Percentiles rank a stretch among this genome's conserved stretches.
Conservation (phyloP, 441 rosid species). For the Sinapis alba region DNA sequence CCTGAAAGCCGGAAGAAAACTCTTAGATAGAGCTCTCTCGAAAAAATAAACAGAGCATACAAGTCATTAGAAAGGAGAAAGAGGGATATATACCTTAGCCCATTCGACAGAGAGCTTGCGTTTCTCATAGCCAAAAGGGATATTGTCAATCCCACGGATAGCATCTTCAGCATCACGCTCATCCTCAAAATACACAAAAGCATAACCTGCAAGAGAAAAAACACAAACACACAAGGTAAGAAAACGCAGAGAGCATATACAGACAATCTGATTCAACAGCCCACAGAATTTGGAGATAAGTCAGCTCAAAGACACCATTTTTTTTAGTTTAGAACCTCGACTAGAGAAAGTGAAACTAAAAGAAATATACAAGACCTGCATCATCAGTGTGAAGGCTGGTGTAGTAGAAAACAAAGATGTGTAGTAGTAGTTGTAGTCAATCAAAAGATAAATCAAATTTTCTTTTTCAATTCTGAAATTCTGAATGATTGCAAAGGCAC, state of each 20-base stretch:
- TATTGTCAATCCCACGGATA: slow-evolving; percentile 66
- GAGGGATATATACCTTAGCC: slow-evolving; percentile 59
- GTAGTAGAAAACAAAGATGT: slow-evolving; percentile 70
- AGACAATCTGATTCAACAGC: neutral
- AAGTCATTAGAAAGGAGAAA: neutral
- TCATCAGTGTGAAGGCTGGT: too few species aligned
- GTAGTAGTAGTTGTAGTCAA: slow-evolving; percentile 39
- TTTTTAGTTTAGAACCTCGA: slow-evolving; percentile 25
- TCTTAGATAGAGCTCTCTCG: neutral
- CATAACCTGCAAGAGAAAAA: slow-evolving; percentile 62
- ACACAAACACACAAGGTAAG: neutral
- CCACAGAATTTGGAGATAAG: slow-evolving; percentile 27
- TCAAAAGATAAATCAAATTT: slow-evolving; percentile 40
- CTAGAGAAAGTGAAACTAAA: slow-evolving; percentile 30
- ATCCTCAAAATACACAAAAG: slow-evolving; percentile 87
- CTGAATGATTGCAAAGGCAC: slow-evolving; percentile 64
- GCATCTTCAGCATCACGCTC: slow-evolving; percentile 90
- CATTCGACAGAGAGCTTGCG: slow-evolving; percentile 81
- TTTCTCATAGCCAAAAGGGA: slow-evolving; percentile 73
- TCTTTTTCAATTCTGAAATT: slow-evolving; percentile 32
- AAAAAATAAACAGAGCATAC: neutral
- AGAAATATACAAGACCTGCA: slow-evolving; percentile 61
- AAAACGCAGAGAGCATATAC: neutral
- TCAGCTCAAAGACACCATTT: slow-evolving; percentile 36
- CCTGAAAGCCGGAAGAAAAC: slow-evolving; percentile 44